A percentile compares a stretch with the other conserved stretches of the same genome.
These are phyloP conservation scores for Suillus subalutaceus DNA, from an alignment of 768 basidiomycete genomes.

Conservation along the genomic window DNA sequence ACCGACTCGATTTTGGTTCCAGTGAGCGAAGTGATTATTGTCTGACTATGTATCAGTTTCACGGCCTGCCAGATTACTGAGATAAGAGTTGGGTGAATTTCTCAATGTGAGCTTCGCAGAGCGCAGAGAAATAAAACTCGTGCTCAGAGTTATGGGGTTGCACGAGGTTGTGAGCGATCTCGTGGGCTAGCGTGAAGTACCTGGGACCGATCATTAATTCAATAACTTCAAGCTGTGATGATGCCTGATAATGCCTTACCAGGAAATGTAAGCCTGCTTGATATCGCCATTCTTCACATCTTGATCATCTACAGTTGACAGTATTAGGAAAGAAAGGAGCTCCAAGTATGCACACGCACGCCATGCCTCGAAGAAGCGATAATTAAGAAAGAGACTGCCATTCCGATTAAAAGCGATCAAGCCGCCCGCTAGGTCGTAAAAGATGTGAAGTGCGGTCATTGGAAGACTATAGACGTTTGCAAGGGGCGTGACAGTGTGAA, in stretches of 20 bases:
- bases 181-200: slow-evolving; percentile 93
- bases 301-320: slow-evolving; percentile 57
- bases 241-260: slow-evolving; percentile 46
- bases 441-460: slow-evolving; percentile 76
- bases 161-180: slow-evolving; percentile 91
- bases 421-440: slow-evolving; percentile 79
- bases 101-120: slow-evolving; percentile 70
- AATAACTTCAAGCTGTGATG: neutral
- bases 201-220: slow-evolving; percentile 35
- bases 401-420: slow-evolving; percentile 93
- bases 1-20: neutral
- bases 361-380: slow-evolving; percentile 85
- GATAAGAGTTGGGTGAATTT: slow-evolving; percentile 40
- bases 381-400: slow-evolving; percentile 86
- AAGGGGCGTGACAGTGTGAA: slow-evolving; percentile 67
- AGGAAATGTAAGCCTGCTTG: slow-evolving; percentile 76
- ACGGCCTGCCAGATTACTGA: neutral
- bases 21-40: neutral
- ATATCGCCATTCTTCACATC: slow-evolving; percentile 58
- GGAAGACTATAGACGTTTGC: slow-evolving; percentile 76
- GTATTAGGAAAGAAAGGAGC: neutral
- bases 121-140: slow-evolving; percentile 92
- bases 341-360: slow-evolving; percentile 53
- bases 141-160: slow-evolving; percentile 88
- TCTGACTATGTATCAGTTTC: neutral